phyloP scores from a whole-genome alignment of 2,329 filamentous ascomycete species.

The Aureobasidium musti region DNA sequence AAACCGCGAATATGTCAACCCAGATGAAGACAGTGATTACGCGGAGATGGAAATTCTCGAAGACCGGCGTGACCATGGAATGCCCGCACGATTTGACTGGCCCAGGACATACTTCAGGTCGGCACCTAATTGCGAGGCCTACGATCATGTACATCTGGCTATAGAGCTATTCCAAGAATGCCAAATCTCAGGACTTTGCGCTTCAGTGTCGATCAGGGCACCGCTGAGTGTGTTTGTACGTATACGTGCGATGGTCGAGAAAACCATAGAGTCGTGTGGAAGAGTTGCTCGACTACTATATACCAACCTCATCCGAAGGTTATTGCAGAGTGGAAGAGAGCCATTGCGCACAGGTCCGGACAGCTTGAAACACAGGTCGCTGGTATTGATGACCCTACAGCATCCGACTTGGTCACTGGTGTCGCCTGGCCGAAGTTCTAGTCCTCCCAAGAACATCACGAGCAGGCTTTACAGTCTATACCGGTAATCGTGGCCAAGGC shows the following conservation, averaged over 20 bases:
- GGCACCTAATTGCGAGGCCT: background rate
- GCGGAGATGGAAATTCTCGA: background rate
- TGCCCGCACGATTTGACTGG: background rate
- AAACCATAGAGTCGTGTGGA: background rate
- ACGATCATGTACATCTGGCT: background rate
- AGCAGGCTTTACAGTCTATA: too few species aligned
- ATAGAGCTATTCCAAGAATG: background rate
- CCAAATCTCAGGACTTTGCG: background rate
- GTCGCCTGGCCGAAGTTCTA: background rate
- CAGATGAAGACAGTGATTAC: background rate
- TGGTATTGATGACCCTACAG: background rate
- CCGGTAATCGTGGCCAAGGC: too few species aligned
- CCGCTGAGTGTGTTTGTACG: background rate
- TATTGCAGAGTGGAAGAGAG: background rate
- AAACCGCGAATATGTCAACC: background rate
- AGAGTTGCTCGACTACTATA: background rate
- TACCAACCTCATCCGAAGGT: background rate
- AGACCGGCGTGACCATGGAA: background rate
- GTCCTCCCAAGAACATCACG: too few species aligned
- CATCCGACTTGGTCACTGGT: background rate
- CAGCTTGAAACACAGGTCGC: background rate
- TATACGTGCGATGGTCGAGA: background rate
- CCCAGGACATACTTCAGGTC: background rate
- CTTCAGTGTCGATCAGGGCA: background rate
- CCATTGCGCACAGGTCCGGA: background rate